Evolutionary conservation across 257 asterid species (phyloP), one percentile per base, ranked within the genome.

Genomic region (Penstemon barbatus): DNA sequence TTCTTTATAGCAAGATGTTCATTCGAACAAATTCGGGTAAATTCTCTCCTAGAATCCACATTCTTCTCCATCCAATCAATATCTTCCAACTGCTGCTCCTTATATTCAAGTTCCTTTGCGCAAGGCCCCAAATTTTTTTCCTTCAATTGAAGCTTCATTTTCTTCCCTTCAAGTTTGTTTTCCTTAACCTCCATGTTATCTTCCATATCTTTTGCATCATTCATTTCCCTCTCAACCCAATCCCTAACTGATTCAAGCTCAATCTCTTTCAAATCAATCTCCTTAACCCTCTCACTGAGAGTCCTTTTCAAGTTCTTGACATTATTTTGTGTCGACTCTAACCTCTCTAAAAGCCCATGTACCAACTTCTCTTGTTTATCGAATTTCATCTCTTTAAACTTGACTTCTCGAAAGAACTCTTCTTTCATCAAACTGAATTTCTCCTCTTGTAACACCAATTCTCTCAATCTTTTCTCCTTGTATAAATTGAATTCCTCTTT

Each of bases 171-270:
- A 55, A 68, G 8, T 57, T 45, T 57, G 11, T 43, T 68, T 56
- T 25, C 55, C 63, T 43, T 58, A 4, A 11, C 56, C 40, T 42
- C 46, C 63, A 33, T 4, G 52, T 37, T 15, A 65, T 65, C 62
- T 67, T 57, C 65, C n/a, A 25, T 1, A 25, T 25, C 33, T 25
- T 80, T 81, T 12, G 38, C 19, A 75, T 71, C 78, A 8, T 76
- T 75, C 82, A 73, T 66, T 52, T 63, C 77, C 73, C 7, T 57
- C 70, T 77, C 36, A n/a, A n/a, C 41, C 8, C 49, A 65, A 72
- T 11, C 44, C 52, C 41, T 63, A 39, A 25, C 46, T 48, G 9
- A 12, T 18, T 72, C 41, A 40, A 74, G 25, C 38, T 52, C 74
- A 52, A 4, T 13, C 67, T 77, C 75, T 62, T 70, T 70, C 53